These are phyloP conservation scores for Didymella keratinophila DNA, from an alignment of 2,329 filamentous ascomycete species.

Conservation along the genomic window DNA sequence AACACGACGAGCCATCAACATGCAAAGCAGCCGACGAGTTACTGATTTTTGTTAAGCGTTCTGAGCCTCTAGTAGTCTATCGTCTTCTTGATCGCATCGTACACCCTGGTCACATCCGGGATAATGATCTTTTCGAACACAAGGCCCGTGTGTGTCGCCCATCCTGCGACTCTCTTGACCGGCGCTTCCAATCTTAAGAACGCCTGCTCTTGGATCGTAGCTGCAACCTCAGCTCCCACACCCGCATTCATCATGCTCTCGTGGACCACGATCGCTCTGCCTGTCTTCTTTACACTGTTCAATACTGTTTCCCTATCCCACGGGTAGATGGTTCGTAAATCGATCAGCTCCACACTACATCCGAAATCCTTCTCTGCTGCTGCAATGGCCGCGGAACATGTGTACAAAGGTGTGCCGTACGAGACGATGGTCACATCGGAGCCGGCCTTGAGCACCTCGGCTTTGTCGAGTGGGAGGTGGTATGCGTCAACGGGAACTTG, in stretches of 20 bases:
- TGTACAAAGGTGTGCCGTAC: constrained; percentile 89
- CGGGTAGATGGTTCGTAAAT: constrained; percentile 86
- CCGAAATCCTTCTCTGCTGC: constrained; percentile 78
- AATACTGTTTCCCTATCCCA: constrained; percentile 87
- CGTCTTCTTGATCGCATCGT: constrained; percentile 58
- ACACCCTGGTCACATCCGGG: constrained; percentile 78
- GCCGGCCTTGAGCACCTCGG: constrained; percentile 82
- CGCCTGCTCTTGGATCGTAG: constrained; percentile 85
- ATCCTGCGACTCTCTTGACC: constrained; percentile 84
- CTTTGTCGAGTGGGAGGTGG: constrained; percentile 83
- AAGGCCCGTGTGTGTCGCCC: constrained; percentile 83
- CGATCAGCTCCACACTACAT: constrained; percentile 82
- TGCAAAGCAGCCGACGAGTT: too few species aligned
- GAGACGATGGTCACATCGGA: constrained; percentile 84
- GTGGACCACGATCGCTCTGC: constrained; percentile 85
- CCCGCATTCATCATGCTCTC: constrained; percentile 92
- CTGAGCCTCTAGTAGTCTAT: constrained; percentile 54
- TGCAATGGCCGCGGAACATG: constrained; percentile 78
- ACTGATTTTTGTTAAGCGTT: too few species aligned
- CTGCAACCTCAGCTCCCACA: constrained; percentile 87
- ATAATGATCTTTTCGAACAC: constrained; percentile 75
- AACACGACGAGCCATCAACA: too few species aligned
- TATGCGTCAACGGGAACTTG: constrained; percentile 85
- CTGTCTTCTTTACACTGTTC: constrained; percentile 85
- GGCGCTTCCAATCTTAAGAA: constrained; percentile 87